Evolutionary conservation across 441 rosid species (phyloP).

Genomic region (Syzygium malaccense): DNA sequence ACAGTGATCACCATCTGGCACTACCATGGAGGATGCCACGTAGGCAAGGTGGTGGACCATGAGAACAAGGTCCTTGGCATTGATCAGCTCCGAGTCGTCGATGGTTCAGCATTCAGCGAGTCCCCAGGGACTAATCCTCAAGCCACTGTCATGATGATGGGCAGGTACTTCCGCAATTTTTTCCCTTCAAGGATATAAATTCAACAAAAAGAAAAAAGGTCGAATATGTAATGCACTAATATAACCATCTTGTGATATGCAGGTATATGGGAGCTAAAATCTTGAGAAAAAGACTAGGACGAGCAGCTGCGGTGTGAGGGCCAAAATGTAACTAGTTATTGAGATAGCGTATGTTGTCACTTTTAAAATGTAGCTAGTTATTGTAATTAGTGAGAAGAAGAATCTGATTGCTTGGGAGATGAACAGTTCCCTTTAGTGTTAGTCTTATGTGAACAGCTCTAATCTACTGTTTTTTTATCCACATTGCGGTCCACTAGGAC

Average conservation of each 20-base stretch:
- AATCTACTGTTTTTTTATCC: not conserved
- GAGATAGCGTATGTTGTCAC: constrained; percentile 3
- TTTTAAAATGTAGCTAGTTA: constrained; percentile 2
- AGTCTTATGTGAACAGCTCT: not conserved
- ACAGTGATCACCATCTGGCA: constrained; percentile 98
- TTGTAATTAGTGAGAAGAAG: not conserved
- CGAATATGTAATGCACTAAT: not conserved
- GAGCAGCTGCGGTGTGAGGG: constrained; percentile 41
- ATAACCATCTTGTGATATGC: constrained; percentile 11
- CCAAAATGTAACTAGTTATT: constrained; percentile 1
- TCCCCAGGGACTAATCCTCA: constrained; percentile 99
- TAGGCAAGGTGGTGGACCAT: constrained; percentile 63
- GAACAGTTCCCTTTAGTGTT: not conserved
- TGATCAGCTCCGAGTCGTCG: constrained; percentile 64
- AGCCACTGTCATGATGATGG: constrained; percentile 94
- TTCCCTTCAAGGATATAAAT: not conserved
- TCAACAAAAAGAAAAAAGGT: not conserved
- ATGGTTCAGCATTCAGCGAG: constrained; percentile 66
- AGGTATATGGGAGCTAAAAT: constrained; percentile 95
- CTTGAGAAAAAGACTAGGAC: constrained; percentile 70
- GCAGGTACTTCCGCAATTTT: constrained; percentile 41
- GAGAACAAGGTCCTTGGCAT: constrained; percentile 62
- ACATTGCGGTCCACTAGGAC: not conserved
- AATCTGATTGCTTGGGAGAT: not conserved
- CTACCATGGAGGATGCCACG: constrained; percentile 92